These are phyloP conservation scores for Globisporangium heterothallicum DNA, from an alignment of 352 stramenopile genomes.

Conservation along the genomic window DNA sequence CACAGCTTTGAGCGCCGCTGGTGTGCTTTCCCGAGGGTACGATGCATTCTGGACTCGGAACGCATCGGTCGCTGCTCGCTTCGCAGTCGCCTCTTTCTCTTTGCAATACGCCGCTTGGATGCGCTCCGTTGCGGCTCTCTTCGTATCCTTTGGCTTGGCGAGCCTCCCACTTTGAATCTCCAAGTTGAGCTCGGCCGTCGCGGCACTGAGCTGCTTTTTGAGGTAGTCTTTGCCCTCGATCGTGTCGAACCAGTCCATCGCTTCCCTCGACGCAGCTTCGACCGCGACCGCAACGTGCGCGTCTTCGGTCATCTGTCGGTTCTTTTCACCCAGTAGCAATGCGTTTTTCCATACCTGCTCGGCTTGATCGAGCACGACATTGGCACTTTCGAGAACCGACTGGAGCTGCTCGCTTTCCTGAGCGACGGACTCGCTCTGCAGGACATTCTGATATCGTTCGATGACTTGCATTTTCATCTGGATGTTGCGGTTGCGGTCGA, in stretches of 20 bases:
- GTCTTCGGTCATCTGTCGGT: constrained; percentile 30
- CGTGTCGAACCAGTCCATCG: constrained; percentile 51
- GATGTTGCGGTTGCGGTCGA: constrained; percentile 50
- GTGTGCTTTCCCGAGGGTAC: constrained; percentile 6
- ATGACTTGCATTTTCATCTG: constrained; percentile 57
- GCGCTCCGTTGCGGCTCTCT: constrained; percentile 8
- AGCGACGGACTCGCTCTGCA: constrained; percentile 10
- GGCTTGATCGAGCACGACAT: constrained; percentile 21
- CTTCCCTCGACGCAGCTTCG: constrained; percentile 14
- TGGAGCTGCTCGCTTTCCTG: constrained; percentile 26
- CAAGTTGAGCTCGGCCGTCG: constrained; percentile 45
- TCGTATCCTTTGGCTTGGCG: constrained; percentile 23
- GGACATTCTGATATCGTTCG: constrained; percentile 24
- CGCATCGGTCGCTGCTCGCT: constrained; percentile 1
- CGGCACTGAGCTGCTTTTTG: constrained; percentile 42
- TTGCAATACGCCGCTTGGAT: neutral
- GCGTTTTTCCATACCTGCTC: constrained; percentile 31
- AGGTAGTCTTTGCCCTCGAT: constrained; percentile 60
- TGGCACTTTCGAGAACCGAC: constrained; percentile 21
- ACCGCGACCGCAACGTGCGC: constrained; percentile 17
- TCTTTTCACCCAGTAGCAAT: constrained; percentile 27
- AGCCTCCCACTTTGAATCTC: constrained; percentile 38
- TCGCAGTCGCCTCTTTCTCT: constrained; percentile 8
- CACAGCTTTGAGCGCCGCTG: neutral
- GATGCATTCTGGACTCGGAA: constrained; percentile 6